Conservation (phyloP, 2,329 filamentous ascomycete genomes). For the Pseudogymnoascus sp. region DNA sequence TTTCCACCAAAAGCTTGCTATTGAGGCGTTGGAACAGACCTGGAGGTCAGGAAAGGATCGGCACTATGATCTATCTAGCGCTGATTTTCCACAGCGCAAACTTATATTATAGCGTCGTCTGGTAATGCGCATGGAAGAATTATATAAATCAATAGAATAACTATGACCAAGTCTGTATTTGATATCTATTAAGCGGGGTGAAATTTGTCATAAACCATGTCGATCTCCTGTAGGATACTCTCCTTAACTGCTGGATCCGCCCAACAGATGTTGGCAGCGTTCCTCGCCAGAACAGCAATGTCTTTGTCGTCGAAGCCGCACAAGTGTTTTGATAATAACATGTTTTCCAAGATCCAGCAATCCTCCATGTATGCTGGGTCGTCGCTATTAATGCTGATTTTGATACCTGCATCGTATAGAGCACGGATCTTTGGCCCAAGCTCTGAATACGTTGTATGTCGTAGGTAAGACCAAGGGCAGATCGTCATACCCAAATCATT, state of each 20-base stretch:
- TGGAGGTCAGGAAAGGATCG: neutral
- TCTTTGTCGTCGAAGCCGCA: slow-evolving; percentile 34
- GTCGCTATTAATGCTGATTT: slow-evolving; percentile 36
- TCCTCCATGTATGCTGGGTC: slow-evolving; percentile 40
- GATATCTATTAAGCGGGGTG: neutral
- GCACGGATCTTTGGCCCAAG: slow-evolving; percentile 29
- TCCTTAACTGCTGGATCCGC: slow-evolving; percentile 32
- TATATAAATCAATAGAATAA: neutral
- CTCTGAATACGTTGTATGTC: slow-evolving; percentile 20
- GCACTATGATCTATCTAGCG: neutral
- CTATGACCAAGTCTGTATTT: neutral
- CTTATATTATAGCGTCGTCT: neutral
- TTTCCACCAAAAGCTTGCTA: neutral
- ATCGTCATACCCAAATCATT: slow-evolving; percentile 53
- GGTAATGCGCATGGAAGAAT: neutral
- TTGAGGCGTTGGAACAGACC: neutral
- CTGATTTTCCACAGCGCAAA: neutral
- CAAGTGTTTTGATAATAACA: slow-evolving; percentile 35
- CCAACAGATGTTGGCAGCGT: slow-evolving; percentile 41
- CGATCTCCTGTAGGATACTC: slow-evolving; percentile 22
- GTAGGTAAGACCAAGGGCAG: slow-evolving; percentile 64
- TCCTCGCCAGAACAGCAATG: slow-evolving; percentile 33
- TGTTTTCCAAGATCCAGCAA: slow-evolving; percentile 40
- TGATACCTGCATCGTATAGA: slow-evolving; percentile 34
- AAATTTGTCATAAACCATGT: slow-evolving; percentile 10